Conservation (phyloP, 139 green algal genomes). For the Chlorella sp. region DNA sequence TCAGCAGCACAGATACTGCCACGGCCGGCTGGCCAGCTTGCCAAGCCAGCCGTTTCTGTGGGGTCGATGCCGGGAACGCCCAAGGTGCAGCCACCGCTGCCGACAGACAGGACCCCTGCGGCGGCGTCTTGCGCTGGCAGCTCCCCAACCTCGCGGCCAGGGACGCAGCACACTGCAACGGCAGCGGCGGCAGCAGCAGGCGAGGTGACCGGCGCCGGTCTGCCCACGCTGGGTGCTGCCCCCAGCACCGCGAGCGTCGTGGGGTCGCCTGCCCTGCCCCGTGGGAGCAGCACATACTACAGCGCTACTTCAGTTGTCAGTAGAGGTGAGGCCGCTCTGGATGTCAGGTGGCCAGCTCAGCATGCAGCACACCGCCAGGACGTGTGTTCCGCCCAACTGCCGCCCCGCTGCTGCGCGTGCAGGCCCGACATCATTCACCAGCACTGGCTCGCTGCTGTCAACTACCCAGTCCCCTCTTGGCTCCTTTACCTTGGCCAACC, state of each 20-base stretch:
- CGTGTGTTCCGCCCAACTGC: conserved; percentile 6
- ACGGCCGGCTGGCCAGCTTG: background rate
- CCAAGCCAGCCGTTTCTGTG: background rate
- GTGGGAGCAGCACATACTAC: background rate
- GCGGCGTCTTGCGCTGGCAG: background rate
- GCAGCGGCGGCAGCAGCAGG: background rate
- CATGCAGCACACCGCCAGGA: background rate
- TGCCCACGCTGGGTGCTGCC: background rate
- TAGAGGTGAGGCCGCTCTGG: no score
- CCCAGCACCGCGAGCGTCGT: background rate
- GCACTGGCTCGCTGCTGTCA: no score
- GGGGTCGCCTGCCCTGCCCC: no score
- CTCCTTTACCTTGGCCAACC: no score
- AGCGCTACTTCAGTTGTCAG: background rate
- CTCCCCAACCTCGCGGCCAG: background rate
- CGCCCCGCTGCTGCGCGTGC: no score
- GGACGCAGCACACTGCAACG: background rate
- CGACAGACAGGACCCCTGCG: background rate
- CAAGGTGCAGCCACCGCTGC: background rate
- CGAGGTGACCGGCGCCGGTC: background rate
- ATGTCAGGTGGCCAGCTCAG: background rate
- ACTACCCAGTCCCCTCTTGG: no score
- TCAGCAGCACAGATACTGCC: background rate
- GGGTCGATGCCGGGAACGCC: background rate
- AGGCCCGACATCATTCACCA: no score